phyloP scores from a whole-genome alignment of 2,329 filamentous ascomycete species.

The Claviceps monticola region DNA sequence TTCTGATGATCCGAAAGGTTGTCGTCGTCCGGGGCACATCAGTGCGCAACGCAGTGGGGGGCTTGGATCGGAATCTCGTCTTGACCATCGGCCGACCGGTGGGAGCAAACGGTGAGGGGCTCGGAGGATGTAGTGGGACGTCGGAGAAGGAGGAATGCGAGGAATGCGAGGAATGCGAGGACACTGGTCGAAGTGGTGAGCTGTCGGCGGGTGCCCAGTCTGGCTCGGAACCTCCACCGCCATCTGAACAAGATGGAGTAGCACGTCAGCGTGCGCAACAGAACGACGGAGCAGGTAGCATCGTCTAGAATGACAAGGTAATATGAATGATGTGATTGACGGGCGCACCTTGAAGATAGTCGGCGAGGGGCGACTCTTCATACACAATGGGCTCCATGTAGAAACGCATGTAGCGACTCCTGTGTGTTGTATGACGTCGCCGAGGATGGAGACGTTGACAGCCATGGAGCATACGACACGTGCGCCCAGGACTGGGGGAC shows the following conservation, averaged over 20 bases:
- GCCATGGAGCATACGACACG: slow-evolving; percentile 13
- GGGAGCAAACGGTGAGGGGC: slow-evolving; percentile 40
- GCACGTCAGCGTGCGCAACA: neutral
- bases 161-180: slow-evolving; percentile 15
- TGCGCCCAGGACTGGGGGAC: slow-evolving; percentile 1
- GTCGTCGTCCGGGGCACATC: slow-evolving; percentile 19
- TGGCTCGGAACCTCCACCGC: slow-evolving; percentile 30
- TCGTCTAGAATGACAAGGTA: neutral
- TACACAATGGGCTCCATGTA: slow-evolving; percentile 73
- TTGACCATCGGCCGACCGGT: slow-evolving; percentile 40
- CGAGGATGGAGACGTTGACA: slow-evolving; percentile 14
- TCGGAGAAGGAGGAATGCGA: slow-evolving; percentile 10
- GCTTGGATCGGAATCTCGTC: slow-evolving; percentile 37
- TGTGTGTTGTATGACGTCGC: slow-evolving; percentile 12
- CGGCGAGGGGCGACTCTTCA: slow-evolving; percentile 75
- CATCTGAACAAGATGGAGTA: slow-evolving; percentile 21
- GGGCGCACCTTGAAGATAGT: slow-evolving; percentile 68
- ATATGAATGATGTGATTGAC: neutral
- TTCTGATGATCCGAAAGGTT: slow-evolving; percentile 30
- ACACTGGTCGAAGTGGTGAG: slow-evolving; percentile 19
- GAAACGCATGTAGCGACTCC: slow-evolving; percentile 26
- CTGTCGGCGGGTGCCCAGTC: slow-evolving; percentile 32
- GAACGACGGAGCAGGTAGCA: neutral
- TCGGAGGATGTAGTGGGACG: slow-evolving; percentile 30
- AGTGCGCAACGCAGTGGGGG: slow-evolving; percentile 29